Percentiles rank a stretch among this genome's conserved stretches.
Evolutionary conservation across 148 eudicot species (phyloP).

Genomic region (Salicornia ramosissima): DNA sequence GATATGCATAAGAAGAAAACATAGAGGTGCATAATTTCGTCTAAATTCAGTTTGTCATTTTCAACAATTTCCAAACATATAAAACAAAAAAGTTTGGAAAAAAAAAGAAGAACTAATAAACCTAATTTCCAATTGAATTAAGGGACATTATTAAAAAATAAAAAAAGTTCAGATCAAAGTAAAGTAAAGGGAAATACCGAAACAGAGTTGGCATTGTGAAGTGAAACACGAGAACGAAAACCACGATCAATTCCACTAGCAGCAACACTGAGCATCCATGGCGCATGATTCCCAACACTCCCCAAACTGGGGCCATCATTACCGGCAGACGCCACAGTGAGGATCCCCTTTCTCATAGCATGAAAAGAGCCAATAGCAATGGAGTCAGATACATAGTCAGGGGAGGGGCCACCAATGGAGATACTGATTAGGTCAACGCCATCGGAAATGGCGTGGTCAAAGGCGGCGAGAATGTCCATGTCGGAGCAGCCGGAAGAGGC

Average conservation of each 20-base stretch:
- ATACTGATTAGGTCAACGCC: constrained; percentile 65
- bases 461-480: constrained; percentile 68
- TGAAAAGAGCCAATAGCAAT: constrained; percentile 52
- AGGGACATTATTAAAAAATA: background rate
- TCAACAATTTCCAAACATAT: too few species aligned
- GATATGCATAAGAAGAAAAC: too few species aligned
- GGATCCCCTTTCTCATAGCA: constrained; percentile 47
- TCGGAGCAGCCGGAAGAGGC: constrained; percentile 46
- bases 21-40: too few species aligned
- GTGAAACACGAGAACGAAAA: constrained; percentile 49
- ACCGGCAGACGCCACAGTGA: constrained; percentile 59
- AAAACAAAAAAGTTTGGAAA: too few species aligned
- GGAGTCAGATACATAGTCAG: constrained; percentile 29
- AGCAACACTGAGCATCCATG: constrained; percentile 66
- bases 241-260: constrained; percentile 57
- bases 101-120: too few species aligned
- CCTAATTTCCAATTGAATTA: too few species aligned
- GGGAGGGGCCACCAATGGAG: constrained; percentile 45
- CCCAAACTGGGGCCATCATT: constrained; percentile 50
- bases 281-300: constrained; percentile 46
- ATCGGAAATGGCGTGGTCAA: constrained; percentile 60
- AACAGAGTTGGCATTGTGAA: constrained; percentile 46
- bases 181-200: constrained; percentile 25
- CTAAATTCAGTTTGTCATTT: too few species aligned
- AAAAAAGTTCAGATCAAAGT: too few species aligned